Base-by-base conservation (phyloP, 2,329 filamentous ascomycete species). In the Colletotrichum echinochloae region DNA sequence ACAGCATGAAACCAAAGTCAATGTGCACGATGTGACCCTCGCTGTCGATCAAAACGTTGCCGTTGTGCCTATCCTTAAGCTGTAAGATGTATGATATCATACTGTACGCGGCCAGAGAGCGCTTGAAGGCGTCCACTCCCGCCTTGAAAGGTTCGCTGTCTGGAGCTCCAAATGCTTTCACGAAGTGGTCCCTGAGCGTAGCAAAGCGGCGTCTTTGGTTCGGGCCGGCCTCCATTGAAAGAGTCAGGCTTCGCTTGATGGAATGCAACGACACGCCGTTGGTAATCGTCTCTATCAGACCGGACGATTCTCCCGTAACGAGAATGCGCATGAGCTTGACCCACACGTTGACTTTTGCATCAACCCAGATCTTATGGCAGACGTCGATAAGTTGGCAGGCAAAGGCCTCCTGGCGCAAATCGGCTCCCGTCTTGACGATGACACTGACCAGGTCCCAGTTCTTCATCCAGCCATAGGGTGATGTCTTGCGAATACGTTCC, bases 1-100 rank as follows among this genome's bases (percentile, higher is more conserved):
- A 95, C 41, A 96, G 85, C 92, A 96, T 95, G 79, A 96, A 96
- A 65, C 93, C 93, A 79, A 96, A 96, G 80, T 96, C 93, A 72
- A 96, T 96, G 78, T 96, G 93, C 71, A 96, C 90, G 66, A 95
- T 94, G 78, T 96, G 93, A 12, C 93, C 93, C 79, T 94, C 91
- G 76, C 92, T 94, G 79, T 95, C 93, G 76, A 96, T 92, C 70
- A 96, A 86, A 18, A 96, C 92, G 77, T 96, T 96, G 65, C 93
- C 93, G 77, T 96, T 96, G 79, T 96, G 93, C 16, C 93, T 87
- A 77, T 96, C 93, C 79, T 96, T 96, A 70, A 96, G 88, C 80
- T 96, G 93, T 64, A 96, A 84, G 60, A 96, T 85, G 77, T 96
- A 96, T 67, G 90, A 93, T 72, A 96, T 94, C 74, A 95, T 90